Evolutionary conservation across 192 early-diverging fungal species (phyloP), one percentile per base, ranked within the genome.

Genomic region (Coemansia asiatica): DNA sequence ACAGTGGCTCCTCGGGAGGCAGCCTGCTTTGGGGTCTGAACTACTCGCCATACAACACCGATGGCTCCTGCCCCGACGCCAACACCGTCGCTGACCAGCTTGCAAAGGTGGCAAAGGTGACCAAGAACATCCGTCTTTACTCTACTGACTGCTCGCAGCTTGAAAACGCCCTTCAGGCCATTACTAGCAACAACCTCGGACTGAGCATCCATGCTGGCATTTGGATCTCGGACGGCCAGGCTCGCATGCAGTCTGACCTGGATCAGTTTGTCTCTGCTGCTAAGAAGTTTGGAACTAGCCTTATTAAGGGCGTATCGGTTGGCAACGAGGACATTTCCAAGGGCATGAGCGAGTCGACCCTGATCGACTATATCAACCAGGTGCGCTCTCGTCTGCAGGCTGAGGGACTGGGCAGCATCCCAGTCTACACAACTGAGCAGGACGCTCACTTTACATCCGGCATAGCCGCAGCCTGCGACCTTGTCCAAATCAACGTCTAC

Each of bases 71-170:
- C 64, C 74, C 79, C 0, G 71, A 74, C 36, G 51, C 63, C 23
- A 56, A 23, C 22, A 49, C 67, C 1, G 74, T 76, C 23, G 35
- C 79, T 4, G 50, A 35, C 5, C 67, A 82, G 35, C 74, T 82
- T 26, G 29, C 68, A 19, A 73, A 66, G 54, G 60, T 82, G 1
- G 70, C 70, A 0, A 19, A 19, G 0, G 74, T 73, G 0, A 70
- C 79, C 35, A 44, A 60, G 38, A 76, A 82, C 64, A 74, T 82
- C 48, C 79, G 79, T 23, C 67, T 82, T 29, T 82, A 76, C 58
- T 76, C 79, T 10, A 73, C 79, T 19, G 79, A 82, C 62, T 82
- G 79, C 65, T 74, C 69, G 23, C 79, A 82, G 66, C 64, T 82
- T 38, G 48, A 60, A 44, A 65, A 48, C 36, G 74, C 66, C 1